phyloP scores from a whole-genome alignment of 257 asterid species.

The Solanum arcanum region DNA sequence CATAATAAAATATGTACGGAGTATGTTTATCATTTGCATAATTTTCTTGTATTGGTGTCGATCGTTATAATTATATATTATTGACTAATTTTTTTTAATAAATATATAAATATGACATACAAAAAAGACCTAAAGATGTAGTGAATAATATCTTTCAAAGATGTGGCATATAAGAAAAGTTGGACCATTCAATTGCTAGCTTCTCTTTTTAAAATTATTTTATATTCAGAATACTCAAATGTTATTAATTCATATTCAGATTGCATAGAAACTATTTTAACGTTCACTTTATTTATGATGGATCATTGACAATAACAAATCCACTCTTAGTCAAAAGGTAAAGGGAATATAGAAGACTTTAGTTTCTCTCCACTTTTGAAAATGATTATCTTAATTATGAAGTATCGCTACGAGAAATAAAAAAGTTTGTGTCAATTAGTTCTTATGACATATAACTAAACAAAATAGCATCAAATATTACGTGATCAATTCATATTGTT shows the following conservation, averaged over 20 bases:
- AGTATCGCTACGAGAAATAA: not conserved
- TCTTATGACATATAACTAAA: too few relatives aligned
- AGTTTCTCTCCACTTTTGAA: not conserved
- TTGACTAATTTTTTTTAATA: not conserved
- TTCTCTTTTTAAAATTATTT: not conserved
- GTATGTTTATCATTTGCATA: not conserved
- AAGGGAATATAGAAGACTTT: not conserved
- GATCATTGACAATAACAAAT: not conserved
- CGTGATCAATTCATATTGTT: not conserved
- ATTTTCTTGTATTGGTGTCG: rapidly evolving
- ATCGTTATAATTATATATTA: not conserved
- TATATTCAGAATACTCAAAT: not conserved
- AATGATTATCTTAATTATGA: not conserved
- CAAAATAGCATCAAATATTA: not conserved
- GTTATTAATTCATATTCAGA: not conserved
- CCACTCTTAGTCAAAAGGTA: not conserved
- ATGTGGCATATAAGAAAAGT: not conserved
- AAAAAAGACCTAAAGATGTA: not conserved
- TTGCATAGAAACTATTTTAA: not conserved
- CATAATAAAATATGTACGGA: not conserved
- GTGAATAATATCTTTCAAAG: not conserved
- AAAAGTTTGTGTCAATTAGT: not conserved
- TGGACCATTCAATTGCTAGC: not conserved
- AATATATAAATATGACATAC: not conserved
- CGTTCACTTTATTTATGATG: not conserved